Base-by-base conservation (phyloP, 805 yeast species). In the Millerozyma miso region DNA sequence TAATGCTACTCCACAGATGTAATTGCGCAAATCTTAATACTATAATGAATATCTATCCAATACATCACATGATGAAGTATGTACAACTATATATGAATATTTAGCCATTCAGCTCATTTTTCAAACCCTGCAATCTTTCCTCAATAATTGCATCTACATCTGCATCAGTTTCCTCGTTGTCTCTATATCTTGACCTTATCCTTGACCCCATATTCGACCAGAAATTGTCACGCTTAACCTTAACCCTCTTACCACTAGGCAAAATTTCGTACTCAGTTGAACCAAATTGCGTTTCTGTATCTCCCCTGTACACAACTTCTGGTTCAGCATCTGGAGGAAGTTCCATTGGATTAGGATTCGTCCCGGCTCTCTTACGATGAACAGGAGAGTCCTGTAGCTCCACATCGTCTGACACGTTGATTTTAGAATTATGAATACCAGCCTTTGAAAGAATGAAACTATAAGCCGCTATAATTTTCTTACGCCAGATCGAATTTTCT, bases 191-290 rank as follows among this genome's bases (percentile, higher is more conserved):
- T 41, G 70, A 62, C 37, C 68, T 62, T 31, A 77, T 56, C 44
- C 68, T 67, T 42, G 69, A 73, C 3, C 66, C 66, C 1, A 73
- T 33, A 38, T 54, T 65, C 10, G 59, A 50, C 41, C 61, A 52
- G 23, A 50, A 31, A 19, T 52, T 49, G 4, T 44, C 50, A 33
- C 54, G 45, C 37, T 50, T 60, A 56, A 65, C 58, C 65, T 72
- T 75, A 17, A 85, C 69, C 13, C 79, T 63, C 48, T 82, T 78
- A 31, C 95, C 95, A 58, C 90, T 82, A 1, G 95, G 95, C 44
- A 86, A 69, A 37, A 81, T 64, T 50, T 83, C 91, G 35, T 69
- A 72, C 6, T 68, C 75, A 10, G 54, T 55, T 16, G 51, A 45
- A 13, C 53, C 47, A 13, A 51, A 74, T 36, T 62, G 49, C 10